These are phyloP conservation scores for Dothistroma pini DNA, from an alignment of 2,329 filamentous ascomycete genomes.

Conservation along the genomic window DNA sequence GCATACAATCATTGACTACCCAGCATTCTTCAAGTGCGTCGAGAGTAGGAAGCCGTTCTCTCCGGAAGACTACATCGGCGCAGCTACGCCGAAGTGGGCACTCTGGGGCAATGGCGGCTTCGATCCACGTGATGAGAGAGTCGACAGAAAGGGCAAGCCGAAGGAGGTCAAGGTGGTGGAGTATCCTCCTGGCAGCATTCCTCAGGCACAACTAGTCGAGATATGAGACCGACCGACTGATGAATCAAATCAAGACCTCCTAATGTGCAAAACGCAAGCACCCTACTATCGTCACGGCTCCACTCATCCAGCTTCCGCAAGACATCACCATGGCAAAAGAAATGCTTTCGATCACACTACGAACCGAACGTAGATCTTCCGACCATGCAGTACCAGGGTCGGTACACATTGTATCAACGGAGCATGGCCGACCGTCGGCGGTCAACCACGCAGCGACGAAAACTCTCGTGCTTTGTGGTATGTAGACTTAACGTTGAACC, in stretches of 20 bases:
- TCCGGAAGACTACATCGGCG: conserved; percentile 87
- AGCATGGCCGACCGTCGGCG: too few relatives aligned
- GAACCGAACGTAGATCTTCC: neutral
- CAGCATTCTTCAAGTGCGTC: conserved; percentile 78
- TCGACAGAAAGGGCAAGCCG: conserved; percentile 70
- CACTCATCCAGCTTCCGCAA: neutral
- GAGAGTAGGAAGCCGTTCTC: conserved; percentile 65
- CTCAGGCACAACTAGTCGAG: neutral
- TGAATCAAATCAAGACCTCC: neutral
- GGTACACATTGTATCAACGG: too few relatives aligned
- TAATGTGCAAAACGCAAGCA: too few relatives aligned
- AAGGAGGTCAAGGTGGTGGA: conserved; percentile 6
- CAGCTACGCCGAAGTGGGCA: conserved; percentile 86
- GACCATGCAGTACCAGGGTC: too few relatives aligned
- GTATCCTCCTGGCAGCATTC: conserved; percentile 3
- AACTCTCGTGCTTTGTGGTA: too few relatives aligned
- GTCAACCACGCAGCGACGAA: too few relatives aligned
- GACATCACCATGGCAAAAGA: neutral
- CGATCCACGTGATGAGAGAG: conserved; percentile 81
- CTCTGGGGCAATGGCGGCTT: conserved; percentile 93
- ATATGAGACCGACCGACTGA: neutral
- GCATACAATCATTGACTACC: conserved; percentile 90
- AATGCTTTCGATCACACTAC: neutral
- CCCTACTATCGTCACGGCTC: neutral
- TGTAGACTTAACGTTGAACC: too few relatives aligned